phyloP scores from a whole-genome alignment of 108 stramenopile genomes.

The Craspedostauros australis region DNA sequence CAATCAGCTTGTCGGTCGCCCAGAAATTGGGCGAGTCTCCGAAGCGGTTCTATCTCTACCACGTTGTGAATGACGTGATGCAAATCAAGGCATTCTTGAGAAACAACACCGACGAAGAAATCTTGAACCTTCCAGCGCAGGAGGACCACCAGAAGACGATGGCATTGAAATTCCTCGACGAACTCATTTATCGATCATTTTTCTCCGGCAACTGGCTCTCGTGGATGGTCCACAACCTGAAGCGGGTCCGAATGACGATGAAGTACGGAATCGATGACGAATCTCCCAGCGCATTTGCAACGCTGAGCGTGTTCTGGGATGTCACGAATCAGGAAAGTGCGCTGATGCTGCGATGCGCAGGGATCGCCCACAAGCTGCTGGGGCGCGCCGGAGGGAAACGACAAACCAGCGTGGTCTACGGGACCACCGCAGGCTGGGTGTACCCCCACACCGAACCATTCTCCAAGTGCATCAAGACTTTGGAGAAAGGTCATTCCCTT shows the following conservation, averaged over 20 bases:
- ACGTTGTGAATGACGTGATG: conserved; percentile 8
- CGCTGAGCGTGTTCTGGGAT: conserved; percentile 11
- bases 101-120: conserved; percentile 15
- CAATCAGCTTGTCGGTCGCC: conserved; percentile 4
- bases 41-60: conserved; percentile 5
- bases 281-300: conserved; percentile 16
- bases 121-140: conserved; percentile 7
- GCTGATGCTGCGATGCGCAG: too few relatives aligned
- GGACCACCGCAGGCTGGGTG: too few relatives aligned
- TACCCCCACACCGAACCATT: too few relatives aligned
- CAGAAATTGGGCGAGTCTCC: conserved; percentile 5
- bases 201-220: conserved; percentile 3
- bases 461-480: too few relatives aligned
- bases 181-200: conserved; percentile 11
- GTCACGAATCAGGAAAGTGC: too few relatives aligned
- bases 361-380: too few relatives aligned
- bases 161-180: conserved; percentile 13
- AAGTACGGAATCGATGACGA: conserved; percentile 14
- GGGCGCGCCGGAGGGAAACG: too few relatives aligned
- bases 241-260: conserved; percentile 13
- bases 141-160: conserved; percentile 5
- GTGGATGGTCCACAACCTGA: conserved; percentile 10
- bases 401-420: too few relatives aligned
- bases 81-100: conserved; percentile 2
- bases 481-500: background rate